A percentile compares a stretch with the other conserved stretches of the same genome.
Evolutionary conservation across 75 land plant species (phyloP).

Genomic region (Chamaecyparis obtusa): DNA sequence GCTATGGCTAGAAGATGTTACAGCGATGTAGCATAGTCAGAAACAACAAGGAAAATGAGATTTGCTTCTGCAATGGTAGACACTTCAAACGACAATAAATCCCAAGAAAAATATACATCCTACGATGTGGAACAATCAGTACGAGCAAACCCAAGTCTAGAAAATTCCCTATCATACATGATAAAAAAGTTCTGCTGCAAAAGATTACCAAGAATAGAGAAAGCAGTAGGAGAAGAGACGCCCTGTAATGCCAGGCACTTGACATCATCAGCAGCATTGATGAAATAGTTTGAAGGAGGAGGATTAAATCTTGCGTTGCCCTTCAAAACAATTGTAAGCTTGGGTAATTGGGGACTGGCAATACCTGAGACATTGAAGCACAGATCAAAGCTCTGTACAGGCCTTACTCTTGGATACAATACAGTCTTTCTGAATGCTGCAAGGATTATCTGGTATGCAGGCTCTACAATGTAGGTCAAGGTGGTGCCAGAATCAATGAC

Average conservation of each 20-base stretch:
- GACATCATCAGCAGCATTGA: conserved; percentile 36
- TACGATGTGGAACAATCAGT: conserved; percentile 35
- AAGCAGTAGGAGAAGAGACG: conserved; percentile 24
- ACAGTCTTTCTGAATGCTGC: conserved; percentile 27
- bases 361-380: conserved; percentile 44
- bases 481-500: conserved; percentile 78
- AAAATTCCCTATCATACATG: conserved; percentile 48
- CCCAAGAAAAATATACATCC: neutral
- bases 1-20: neutral
- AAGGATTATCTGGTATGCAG: conserved; percentile 48
- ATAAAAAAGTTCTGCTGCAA: conserved; percentile 73
- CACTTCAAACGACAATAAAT: neutral
- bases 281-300: conserved; percentile 60
- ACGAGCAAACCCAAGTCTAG: conserved; percentile 57
- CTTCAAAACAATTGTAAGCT: conserved; percentile 30
- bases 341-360: conserved; percentile 24
- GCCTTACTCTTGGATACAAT: conserved; percentile 26
- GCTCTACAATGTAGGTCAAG: conserved; percentile 41
- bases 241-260: conserved; percentile 60
- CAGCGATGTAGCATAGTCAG: neutral
- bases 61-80: neutral
- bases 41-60: neutral
- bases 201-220: conserved; percentile 70
- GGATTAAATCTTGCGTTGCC: conserved; percentile 52
- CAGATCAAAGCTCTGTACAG: conserved; percentile 36